These are phyloP conservation scores for Biscutella laevigata DNA, from an alignment of 441 rosid genomes.

Conservation along the genomic window DNA sequence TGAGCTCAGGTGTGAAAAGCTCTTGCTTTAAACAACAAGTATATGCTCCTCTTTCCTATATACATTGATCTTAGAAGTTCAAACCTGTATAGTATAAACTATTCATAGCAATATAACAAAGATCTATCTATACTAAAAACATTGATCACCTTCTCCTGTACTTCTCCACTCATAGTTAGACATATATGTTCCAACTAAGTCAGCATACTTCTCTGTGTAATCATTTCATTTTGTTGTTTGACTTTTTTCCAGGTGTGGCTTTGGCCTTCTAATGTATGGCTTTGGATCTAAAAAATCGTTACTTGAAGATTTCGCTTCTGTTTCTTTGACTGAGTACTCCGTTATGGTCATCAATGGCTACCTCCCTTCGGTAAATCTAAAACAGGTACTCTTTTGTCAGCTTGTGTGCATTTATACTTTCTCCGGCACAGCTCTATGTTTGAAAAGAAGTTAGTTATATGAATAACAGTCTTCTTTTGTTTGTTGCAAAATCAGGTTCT, in stretches of 20 bases:
- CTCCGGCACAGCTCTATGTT: neutral
- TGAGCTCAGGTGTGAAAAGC: slow-evolving; percentile 47
- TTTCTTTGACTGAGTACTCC: slow-evolving; percentile 55
- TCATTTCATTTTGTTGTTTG: slow-evolving; percentile 8
- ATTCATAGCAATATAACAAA: neutral
- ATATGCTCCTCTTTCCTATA: neutral
- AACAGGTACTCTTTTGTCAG: slow-evolving; percentile 46
- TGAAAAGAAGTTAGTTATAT: neutral
- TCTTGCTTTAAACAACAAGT: neutral
- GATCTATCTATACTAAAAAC: neutral
- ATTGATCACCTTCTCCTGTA: neutral
- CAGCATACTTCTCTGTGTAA: neutral
- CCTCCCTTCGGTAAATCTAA: slow-evolving; percentile 69
- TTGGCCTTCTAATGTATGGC: slow-evolving; percentile 85
- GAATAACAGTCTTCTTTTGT: neutral
- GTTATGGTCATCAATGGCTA: slow-evolving; percentile 87
- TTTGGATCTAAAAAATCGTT: slow-evolving; percentile 82
- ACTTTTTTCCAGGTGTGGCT: slow-evolving; percentile 68
- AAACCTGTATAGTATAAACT: neutral
- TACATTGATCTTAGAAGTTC: neutral
- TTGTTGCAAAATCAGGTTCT: slow-evolving; percentile 40
- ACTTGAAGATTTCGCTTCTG: slow-evolving; percentile 81
- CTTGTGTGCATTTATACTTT: neutral
- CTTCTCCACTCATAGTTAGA: neutral
- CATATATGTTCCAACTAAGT: neutral